phyloP scores from a whole-genome alignment of 176 grass and related monocot genomes.

The Alopecurus myosuroides region DNA sequence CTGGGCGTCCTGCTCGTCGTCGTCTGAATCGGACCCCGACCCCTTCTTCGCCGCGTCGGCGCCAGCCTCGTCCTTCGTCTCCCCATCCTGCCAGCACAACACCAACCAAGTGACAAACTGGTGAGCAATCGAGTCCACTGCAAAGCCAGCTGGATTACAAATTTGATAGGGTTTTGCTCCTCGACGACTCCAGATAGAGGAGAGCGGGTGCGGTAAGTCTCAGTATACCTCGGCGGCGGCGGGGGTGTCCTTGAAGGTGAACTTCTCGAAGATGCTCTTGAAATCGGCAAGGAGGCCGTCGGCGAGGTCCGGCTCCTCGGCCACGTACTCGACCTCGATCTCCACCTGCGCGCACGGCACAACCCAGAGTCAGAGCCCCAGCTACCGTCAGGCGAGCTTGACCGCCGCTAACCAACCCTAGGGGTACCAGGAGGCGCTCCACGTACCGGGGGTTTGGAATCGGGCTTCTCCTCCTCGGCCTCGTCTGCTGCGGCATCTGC shows the following conservation, averaged over 20 bases:
- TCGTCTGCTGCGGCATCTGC: neutral
- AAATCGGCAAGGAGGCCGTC: conserved; percentile 65
- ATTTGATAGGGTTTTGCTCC: neutral
- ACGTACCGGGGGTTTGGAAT: conserved; percentile 22
- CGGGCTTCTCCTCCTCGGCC: neutral
- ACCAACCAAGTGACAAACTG: neutral
- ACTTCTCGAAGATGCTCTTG: conserved; percentile 80
- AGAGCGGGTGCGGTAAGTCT: neutral
- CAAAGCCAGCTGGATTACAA: neutral
- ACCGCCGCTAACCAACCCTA: neutral
- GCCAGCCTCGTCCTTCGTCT: conserved; percentile 57
- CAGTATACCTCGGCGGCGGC: conserved; percentile 41
- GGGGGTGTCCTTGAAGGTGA: conserved; percentile 66
- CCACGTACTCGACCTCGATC: conserved; percentile 88
- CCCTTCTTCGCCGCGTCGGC: conserved; percentile 49
- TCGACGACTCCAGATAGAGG: neutral
- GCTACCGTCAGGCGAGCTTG: neutral
- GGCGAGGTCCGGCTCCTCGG: conserved; percentile 73
- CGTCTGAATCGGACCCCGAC: conserved; percentile 50
- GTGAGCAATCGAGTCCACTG: neutral
- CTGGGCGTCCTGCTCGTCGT: conserved; percentile 60
- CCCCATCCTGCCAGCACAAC: conserved; percentile 41
- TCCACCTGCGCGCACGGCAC: conserved; percentile 23
- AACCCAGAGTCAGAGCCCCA: neutral
- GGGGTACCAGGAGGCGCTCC: neutral